Evolutionary conservation across 257 asterid species (phyloP), one percentile per base, ranked within the genome.

Genomic region (Solanum acaule): DNA sequence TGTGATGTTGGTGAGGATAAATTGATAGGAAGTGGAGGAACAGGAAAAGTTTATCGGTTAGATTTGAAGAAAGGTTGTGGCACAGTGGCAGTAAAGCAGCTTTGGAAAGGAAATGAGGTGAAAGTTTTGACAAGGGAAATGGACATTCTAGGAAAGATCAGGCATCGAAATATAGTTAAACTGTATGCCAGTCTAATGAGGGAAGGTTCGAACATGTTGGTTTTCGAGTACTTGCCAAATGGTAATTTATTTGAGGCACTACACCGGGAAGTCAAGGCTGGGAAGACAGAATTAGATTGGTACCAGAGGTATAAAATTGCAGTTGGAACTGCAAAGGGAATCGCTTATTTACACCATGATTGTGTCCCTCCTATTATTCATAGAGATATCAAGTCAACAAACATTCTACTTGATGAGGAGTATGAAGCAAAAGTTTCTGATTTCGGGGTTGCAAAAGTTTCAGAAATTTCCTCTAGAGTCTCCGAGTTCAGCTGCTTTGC

Each of bases 331-430:
- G 88, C 88, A 20, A 86, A 52, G 82, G 88, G 88, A 86, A 67
- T 86, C 7, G 88, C 76, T 33, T 86, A 70, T 70, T 29, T 86
- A 5, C 88, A 86, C 44, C 83, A 86, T 56, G 61, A 56, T 20
- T 86, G 88, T 68, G 59, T 29, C 44, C 83, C 68, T 27, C 88
- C 88, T 6, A 76, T 86, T 3, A 40, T 68, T 68, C 83, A 86
- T 42, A 49, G 88, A 52, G 88, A 86, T 71, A 77, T 87, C 25
- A 87, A 87, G 87, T 87, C 87, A 15, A 87, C 86, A 8, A 87
- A 87, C 27, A 87, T 87, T 78, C n/a, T 87, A 14, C 75, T 79
- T 56, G 89, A 87, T 71, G 83, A 87, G 31, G 84, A 46, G 20
- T 86, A 42, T 35, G 67, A 86, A 27, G 83, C 84, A 0, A 86